These are phyloP conservation scores for Rhododendron molle DNA, from an alignment of 148 eudicot species.

Conservation along the genomic window DNA sequence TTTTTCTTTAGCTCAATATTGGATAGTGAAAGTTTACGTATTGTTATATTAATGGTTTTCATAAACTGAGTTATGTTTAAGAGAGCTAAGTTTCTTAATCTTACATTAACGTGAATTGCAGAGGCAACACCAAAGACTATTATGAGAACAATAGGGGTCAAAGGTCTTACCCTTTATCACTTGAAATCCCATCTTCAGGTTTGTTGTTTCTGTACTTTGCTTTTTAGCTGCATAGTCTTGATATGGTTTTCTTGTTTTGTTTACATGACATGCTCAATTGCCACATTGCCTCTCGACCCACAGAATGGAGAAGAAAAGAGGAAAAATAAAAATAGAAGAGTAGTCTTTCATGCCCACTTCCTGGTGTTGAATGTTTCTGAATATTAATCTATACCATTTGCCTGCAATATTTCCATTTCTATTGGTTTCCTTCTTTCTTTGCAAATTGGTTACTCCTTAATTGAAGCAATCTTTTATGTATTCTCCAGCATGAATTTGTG, in stretches of 20 bases:
- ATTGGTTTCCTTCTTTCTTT: too few species aligned
- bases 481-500: too few species aligned
- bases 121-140: conserved; percentile 85
- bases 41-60: background rate
- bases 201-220: conserved; percentile 6
- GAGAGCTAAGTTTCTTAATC: conserved; percentile 3
- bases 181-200: conserved; percentile 82
- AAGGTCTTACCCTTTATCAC: conserved; percentile 85
- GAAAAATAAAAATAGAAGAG: background rate
- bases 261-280: background rate
- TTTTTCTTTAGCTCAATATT: background rate
- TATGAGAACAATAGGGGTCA: conserved; percentile 80
- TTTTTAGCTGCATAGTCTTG: background rate
- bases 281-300: background rate
- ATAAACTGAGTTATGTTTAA: background rate
- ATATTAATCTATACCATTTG: too few species aligned
- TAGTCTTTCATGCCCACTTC: background rate
- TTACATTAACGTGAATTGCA: conserved; percentile 18
- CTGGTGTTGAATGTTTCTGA: too few species aligned
- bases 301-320: background rate
- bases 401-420: too few species aligned
- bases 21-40: background rate
- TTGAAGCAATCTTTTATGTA: too few species aligned
- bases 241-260: background rate
- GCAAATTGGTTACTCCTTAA: too few species aligned